Conservation (phyloP, 768 basidiomycete genomes). For the Hortiboletus campestris region DNA sequence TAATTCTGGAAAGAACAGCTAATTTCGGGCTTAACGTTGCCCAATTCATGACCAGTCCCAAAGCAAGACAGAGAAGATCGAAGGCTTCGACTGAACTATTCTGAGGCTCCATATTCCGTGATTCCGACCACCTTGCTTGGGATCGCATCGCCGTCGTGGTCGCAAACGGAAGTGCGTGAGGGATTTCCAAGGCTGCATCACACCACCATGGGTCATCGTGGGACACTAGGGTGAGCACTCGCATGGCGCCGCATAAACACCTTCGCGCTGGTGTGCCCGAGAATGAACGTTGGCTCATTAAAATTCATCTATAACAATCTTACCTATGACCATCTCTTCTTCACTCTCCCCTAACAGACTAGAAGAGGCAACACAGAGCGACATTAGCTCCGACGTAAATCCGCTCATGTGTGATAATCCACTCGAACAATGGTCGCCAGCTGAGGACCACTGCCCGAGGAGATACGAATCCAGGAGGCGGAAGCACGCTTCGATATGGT, state of each 20-base stretch:
- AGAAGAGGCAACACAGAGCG: slow-evolving; percentile 52
- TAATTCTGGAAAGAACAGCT: slow-evolving; percentile 45
- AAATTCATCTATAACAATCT: background rate
- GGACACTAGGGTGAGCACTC: slow-evolving; percentile 70
- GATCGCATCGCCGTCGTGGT: slow-evolving; percentile 46
- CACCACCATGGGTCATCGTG: slow-evolving; percentile 63
- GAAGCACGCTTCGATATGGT: slow-evolving; percentile 54
- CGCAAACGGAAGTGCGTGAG: slow-evolving; percentile 45
- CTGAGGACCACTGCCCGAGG: slow-evolving; percentile 51
- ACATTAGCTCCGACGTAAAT: slow-evolving; percentile 47
- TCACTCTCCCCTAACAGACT: slow-evolving; percentile 29
- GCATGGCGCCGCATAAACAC: slow-evolving; percentile 57
- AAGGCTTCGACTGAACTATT: slow-evolving; percentile 40
- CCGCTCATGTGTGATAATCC: slow-evolving; percentile 12
- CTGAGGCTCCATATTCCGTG: slow-evolving; percentile 1
- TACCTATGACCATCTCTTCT: slow-evolving; percentile 20
- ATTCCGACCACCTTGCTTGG: slow-evolving; percentile 28
- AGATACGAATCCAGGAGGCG: slow-evolving; percentile 62
- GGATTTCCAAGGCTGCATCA: slow-evolving; percentile 44
- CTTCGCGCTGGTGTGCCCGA: slow-evolving; percentile 33
- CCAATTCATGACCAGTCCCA: slow-evolving; percentile 75
- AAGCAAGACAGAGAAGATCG: slow-evolving; percentile 72
- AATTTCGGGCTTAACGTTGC: slow-evolving; percentile 57
- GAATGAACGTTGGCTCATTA: background rate
- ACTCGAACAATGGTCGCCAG: slow-evolving; percentile 13